These are phyloP conservation scores for Eleusine coracana DNA, from an alignment of 176 grass and related monocot genomes.

Conservation along the genomic window DNA sequence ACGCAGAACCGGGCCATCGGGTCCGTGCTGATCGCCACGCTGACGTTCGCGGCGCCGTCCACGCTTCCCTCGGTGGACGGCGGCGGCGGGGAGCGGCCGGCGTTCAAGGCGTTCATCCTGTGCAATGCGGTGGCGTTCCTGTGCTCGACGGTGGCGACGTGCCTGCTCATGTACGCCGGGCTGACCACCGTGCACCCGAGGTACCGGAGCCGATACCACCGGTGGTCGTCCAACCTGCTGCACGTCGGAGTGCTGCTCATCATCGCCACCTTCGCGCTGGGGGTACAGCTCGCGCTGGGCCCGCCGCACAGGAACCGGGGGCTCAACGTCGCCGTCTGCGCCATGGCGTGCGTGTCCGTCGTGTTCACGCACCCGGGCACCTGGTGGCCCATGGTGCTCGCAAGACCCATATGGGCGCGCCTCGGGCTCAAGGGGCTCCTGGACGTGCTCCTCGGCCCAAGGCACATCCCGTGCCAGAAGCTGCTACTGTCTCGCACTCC, in stretches of 20 bases:
- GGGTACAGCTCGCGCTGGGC: conserved; percentile 34
- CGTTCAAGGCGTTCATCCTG: conserved; percentile 46
- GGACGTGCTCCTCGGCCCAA: conserved; percentile 22
- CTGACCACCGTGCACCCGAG: conserved; percentile 39
- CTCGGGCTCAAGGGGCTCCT: conserved; percentile 21
- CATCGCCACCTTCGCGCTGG: conserved; percentile 41
- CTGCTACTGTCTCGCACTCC: conserved; percentile 33
- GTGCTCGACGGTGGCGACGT: conserved; percentile 45
- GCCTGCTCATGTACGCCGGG: conserved; percentile 44
- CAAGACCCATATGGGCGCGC: conserved; percentile 31
- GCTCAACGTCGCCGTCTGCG: conserved; percentile 25
- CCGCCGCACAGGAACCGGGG: conserved; percentile 17
- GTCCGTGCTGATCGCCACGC: conserved; percentile 45
- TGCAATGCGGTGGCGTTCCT: conserved; percentile 42
- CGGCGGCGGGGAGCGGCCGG: conserved; percentile 10
- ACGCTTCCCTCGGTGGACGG: not conserved
- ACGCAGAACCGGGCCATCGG: conserved; percentile 46
- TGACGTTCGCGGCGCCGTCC: conserved; percentile 52
- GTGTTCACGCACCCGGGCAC: conserved; percentile 31
- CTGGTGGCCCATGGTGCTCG: conserved; percentile 32
- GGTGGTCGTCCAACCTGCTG: conserved; percentile 29
- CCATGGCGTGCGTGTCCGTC: conserved; percentile 38
- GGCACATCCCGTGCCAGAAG: conserved; percentile 37
- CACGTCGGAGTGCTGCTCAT: conserved; percentile 36
- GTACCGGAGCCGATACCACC: conserved; percentile 19